Percentiles rank a stretch among this genome's conserved stretches.
Conservation (phyloP, 768 basidiomycete species). For the Lanmaoa rubissima region DNA sequence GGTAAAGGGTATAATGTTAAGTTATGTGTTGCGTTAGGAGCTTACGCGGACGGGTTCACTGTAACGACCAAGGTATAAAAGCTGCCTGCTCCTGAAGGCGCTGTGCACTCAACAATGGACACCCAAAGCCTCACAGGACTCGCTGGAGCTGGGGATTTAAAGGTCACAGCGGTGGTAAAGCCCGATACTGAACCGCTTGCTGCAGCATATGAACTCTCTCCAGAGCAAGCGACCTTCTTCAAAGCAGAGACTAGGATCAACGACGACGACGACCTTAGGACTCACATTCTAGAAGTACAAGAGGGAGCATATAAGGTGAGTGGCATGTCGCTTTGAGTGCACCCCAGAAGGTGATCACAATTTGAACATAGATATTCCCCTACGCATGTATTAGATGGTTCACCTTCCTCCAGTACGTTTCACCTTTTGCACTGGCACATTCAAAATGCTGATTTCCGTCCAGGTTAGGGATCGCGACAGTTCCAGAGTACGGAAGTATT, state of each 20-base stretch:
- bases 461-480: conserved; percentile 13
- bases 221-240: conserved; percentile 27
- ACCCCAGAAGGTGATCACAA: neutral
- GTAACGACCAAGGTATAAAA: neutral
- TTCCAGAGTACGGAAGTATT: conserved; percentile 23
- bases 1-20: too few species aligned
- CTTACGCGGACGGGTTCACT: neutral
- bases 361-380: conserved; percentile 22
- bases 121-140: neutral
- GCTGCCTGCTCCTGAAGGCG: too few species aligned
- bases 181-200: neutral
- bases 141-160: conserved; percentile 10
- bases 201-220: conserved; percentile 2
- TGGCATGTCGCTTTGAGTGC: neutral
- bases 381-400: conserved; percentile 30
- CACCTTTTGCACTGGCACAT: neutral
- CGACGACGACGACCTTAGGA: conserved; percentile 24
- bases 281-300: conserved; percentile 33
- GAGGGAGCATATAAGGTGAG: conserved; percentile 31
- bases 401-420: conserved; percentile 22
- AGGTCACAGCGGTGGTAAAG: neutral
- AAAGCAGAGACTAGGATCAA: conserved; percentile 30
- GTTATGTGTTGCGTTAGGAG: neutral
- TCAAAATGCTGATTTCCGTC: neutral
- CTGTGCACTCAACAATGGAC: neutral